These are phyloP conservation scores for Saccharomycopsis crataegensis DNA, from an alignment of 1,139 yeast genomes.

Conservation along the genomic window DNA sequence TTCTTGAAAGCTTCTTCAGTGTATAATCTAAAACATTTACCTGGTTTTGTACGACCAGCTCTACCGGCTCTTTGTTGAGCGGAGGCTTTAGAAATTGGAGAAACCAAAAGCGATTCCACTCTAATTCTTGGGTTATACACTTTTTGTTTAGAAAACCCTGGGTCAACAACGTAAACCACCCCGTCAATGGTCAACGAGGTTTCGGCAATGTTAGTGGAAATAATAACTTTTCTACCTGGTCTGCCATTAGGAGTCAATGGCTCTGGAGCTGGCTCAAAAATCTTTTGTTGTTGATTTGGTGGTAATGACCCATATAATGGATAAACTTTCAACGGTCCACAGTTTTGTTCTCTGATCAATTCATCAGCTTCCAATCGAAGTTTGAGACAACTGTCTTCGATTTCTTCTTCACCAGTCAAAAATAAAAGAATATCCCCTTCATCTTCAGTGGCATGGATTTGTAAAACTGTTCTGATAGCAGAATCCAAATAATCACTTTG, in stretches of 20 bases:
- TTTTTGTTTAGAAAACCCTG: slow-evolving; percentile 94
- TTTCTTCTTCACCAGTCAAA: slow-evolving; percentile 96
- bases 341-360: slow-evolving; percentile 74
- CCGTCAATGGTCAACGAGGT: slow-evolving; percentile 97
- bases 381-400: slow-evolving; percentile 93
- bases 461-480: slow-evolving; percentile 89
- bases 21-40: slow-evolving; percentile 92
- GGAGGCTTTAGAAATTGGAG: slow-evolving; percentile 94
- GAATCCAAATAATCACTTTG: slow-evolving; percentile 93
- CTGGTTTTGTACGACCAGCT: slow-evolving; percentile 99
- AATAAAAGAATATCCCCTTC: slow-evolving; percentile 87
- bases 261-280: slow-evolving; percentile 84
- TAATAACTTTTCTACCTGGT: slow-evolving; percentile 88
- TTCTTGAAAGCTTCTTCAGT: slow-evolving; percentile 95
- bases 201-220: slow-evolving; percentile 96
- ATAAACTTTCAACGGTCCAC: slow-evolving; percentile 84
- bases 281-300: slow-evolving; percentile 89
- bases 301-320: slow-evolving; percentile 96
- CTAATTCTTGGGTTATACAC: slow-evolving; percentile 95
- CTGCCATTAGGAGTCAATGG: slow-evolving; percentile 57
- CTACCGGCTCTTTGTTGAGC: slow-evolving; percentile 99
- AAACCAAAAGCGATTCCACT: slow-evolving; percentile 87
- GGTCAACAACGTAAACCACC: slow-evolving; percentile 93
- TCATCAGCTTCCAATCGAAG: slow-evolving; percentile 84
- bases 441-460: slow-evolving; percentile 93